Evolutionary conservation across 257 asterid species (phyloP), one percentile per base, ranked within the genome.

Genomic region (Catharanthus roseus): DNA sequence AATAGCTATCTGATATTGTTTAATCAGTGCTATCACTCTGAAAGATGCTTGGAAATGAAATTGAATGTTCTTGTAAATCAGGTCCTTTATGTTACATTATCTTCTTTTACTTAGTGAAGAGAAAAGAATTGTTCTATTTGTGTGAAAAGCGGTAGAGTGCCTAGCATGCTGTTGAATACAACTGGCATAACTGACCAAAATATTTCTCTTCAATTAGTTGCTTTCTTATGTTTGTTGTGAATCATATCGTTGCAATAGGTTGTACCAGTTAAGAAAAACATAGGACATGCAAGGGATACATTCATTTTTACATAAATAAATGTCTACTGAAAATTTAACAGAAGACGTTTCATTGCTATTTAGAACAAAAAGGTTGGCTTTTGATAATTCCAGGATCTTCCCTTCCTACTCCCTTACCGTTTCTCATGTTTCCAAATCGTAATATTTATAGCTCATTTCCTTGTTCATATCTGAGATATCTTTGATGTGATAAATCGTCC

Each of bases 341-440:
- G 34, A 56, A 56, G 4, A n/a, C n/a, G n/a, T 58, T 58, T 58
- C 18, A 15, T 58, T 0, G 39, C 11, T 29, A 34, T 23, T 11
- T 63, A 49, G 26, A 16, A 49, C 19, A 50, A 50, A 16, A 64
- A 21, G 33, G 33, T 3, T 19, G 26, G 33, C 42, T 39, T 42
- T 26, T 21, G 31, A 33, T 64, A 34, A 13, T 36, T 0, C 50
- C 13, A 13, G 29, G 45, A 61, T 61, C 66, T 16, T 61, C 10
- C 16, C 12, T 28, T 5, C 65, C n/a, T 8, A 61, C 18, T 34
- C 41, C 23, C 28, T 34, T 62, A 28, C 33, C 45, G 29, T 62
- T 62, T 62, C 67, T 19, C 6, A 34, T 62, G 29, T 60, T 41
- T 47, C 51, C 85, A 84, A 88, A 18, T 38, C 6, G 21, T 19